Conservation (phyloP, 768 basidiomycete species). For the Podaxis carcinomalis region DNA sequence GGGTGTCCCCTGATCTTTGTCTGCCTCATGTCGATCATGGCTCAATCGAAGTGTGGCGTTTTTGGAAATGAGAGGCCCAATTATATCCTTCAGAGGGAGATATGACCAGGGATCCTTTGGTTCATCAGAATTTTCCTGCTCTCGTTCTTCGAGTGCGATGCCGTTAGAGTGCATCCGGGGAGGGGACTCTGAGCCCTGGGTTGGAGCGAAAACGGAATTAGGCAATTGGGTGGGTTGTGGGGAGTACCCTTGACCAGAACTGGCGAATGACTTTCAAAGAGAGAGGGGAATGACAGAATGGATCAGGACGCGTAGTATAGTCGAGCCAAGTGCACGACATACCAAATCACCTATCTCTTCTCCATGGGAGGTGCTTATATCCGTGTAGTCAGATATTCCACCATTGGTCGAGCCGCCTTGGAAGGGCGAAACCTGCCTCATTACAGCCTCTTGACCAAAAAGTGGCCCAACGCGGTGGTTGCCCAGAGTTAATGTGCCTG, state of each 20-base stretch:
- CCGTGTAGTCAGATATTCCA: neutral
- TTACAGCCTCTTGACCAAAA: neutral
- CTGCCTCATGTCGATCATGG: neutral
- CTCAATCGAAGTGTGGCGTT: conserved; percentile 6
- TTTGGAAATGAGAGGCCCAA: conserved; percentile 16
- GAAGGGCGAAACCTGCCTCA: neutral
- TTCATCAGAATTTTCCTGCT: neutral
- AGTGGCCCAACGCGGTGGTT: neutral
- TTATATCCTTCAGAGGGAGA: conserved; percentile 10
- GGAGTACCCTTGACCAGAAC: neutral
- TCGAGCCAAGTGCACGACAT: neutral
- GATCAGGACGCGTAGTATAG: neutral
- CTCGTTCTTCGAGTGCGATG: neutral
- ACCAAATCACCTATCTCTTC: neutral
- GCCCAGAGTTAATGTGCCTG: neutral
- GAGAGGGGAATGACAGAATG: neutral
- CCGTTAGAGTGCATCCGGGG: too few species aligned
- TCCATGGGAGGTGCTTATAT: neutral
- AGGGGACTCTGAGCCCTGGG: too few species aligned
- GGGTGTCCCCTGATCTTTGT: neutral
- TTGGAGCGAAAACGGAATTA: neutral
- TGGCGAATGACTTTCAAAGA: neutral
- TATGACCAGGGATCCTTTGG: neutral
- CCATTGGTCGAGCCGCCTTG: neutral
- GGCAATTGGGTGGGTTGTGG: neutral